These are phyloP conservation scores for Tilletiopsis washingtonensis DNA, from an alignment of 1,284 basidiomycete species.

Conservation along the genomic window DNA sequence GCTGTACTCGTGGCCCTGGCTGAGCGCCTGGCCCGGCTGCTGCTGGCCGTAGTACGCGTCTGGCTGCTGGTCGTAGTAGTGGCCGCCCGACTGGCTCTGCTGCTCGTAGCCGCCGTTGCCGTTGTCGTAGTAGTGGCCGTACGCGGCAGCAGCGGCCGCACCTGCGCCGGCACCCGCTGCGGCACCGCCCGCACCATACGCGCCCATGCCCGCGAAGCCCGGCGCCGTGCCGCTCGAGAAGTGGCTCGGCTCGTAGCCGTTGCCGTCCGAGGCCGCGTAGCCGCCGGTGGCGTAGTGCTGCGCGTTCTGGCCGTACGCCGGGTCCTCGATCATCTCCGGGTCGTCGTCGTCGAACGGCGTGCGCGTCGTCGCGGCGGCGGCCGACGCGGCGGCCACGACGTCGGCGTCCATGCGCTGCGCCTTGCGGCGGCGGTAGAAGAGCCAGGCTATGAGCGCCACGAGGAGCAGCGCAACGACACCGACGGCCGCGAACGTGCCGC, in stretches of 20 bases:
- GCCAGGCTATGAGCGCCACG: slow-evolving; percentile 30
- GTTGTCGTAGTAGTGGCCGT: slow-evolving; percentile 32
- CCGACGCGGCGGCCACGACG: slow-evolving; percentile 43
- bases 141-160: slow-evolving; percentile 26
- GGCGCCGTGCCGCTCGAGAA: slow-evolving; percentile 28
- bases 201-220: slow-evolving; percentile 38
- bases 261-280: slow-evolving; percentile 10
- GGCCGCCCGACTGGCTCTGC: neutral
- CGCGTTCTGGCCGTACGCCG: slow-evolving; percentile 24
- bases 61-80: slow-evolving; percentile 5
- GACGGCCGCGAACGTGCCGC: slow-evolving; percentile 45
- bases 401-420: slow-evolving; percentile 46
- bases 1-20: slow-evolving; percentile 7
- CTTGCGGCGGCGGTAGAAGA: slow-evolving; percentile 36
- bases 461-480: slow-evolving; percentile 35
- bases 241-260: slow-evolving; percentile 36
- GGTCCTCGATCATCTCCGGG: slow-evolving; percentile 43
- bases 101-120: neutral
- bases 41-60: slow-evolving; percentile 2
- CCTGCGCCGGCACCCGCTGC: slow-evolving; percentile 22
- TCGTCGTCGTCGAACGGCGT: slow-evolving; percentile 47
- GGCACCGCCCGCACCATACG: slow-evolving; percentile 29
- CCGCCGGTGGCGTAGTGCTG: slow-evolving; percentile 21
- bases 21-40: slow-evolving; percentile 2
- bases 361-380: slow-evolving; percentile 41